phyloP scores from a whole-genome alignment of 257 asterid genomes.

The Capsicum rhomboideum region DNA sequence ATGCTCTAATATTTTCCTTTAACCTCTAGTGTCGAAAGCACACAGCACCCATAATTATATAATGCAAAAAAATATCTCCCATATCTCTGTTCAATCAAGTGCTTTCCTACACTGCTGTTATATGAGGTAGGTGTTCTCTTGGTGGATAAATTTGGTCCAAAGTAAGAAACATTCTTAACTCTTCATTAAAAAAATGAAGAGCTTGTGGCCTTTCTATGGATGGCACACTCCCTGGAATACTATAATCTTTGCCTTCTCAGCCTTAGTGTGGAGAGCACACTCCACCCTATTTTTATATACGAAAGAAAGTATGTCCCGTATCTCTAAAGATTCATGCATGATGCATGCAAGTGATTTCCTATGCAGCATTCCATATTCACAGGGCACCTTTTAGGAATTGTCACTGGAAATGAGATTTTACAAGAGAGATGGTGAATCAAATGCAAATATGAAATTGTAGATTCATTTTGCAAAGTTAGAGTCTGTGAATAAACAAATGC shows the following conservation, averaged over 20 bases:
- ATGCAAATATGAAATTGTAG: background rate
- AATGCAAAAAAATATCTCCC: background rate
- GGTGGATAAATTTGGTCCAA: background rate
- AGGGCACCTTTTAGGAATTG: background rate
- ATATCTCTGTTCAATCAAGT: slow-evolving; percentile 7
- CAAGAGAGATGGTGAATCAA: background rate
- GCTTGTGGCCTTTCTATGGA: background rate
- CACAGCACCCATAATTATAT: slow-evolving; percentile 34
- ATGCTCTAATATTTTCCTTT: slow-evolving; percentile 13
- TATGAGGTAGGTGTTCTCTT: background rate
- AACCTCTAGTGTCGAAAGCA: slow-evolving; percentile 28
- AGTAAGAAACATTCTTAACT: background rate
- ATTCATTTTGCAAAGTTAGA: background rate
- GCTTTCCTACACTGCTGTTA: slow-evolving; percentile 2
- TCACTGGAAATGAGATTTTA: background rate
- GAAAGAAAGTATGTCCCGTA: background rate
- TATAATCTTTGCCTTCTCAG: slow-evolving; percentile 8
- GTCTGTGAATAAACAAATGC: background rate
- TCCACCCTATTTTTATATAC: slow-evolving; percentile 27
- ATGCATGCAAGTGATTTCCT: slow-evolving; percentile 22
- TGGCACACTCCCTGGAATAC: slow-evolving; percentile 36
- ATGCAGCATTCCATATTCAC: slow-evolving; percentile 18
- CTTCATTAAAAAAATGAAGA: background rate
- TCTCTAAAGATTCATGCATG: background rate
- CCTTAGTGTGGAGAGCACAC: slow-evolving; percentile 42